Evolutionary conservation across 129 eudicot species (phyloP), one percentile per base, ranked within the genome.

Genomic region (Oenanthe sinensis): DNA sequence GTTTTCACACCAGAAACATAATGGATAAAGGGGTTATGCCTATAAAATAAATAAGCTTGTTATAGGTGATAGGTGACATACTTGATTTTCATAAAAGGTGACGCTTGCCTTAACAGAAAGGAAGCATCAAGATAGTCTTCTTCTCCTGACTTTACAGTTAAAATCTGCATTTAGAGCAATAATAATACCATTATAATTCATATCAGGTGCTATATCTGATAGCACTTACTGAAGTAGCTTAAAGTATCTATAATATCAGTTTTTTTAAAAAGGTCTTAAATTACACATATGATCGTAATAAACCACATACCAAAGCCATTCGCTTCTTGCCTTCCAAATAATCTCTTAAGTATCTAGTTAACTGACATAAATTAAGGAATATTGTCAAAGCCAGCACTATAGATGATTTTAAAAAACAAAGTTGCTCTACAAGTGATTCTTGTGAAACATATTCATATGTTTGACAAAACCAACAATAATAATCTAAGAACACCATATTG

Each of bases 271-370:
- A 43, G 15, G 79, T 54, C n/a, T n/a, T 30, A 16, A 49, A 12
- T 40, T 49, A 74, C 60, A 44, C 26, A 81, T 28, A 24, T 30
- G 20, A 14, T 70, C 11, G 82, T 22, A 55, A 54, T 48, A 44
- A 78, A 73, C 8, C 28, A 78, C 87, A 73, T 85, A 94, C 98
- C 97, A 94, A 47, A 48, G 89, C 74, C 98, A 94, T 94, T 47
- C 97, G 85, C 84, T 89, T 94, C 83, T 87, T 91, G 74, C 97
- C 98, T 85, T 94, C 97, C 87, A 94, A 81, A 73, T 88, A 94
- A 68, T 89, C 98, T 30, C 91, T 87, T 78, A 94, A 76, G 78
- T 91, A 94, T 81, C 84, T 91, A 48, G 98, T 91, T 71, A 94
- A 82, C 98, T 94, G 85, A 2, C 77, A 72, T 81, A 81, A 77